Base-by-base conservation (phyloP, 805 yeast species). In the Zygoascus ofunaensis region DNA sequence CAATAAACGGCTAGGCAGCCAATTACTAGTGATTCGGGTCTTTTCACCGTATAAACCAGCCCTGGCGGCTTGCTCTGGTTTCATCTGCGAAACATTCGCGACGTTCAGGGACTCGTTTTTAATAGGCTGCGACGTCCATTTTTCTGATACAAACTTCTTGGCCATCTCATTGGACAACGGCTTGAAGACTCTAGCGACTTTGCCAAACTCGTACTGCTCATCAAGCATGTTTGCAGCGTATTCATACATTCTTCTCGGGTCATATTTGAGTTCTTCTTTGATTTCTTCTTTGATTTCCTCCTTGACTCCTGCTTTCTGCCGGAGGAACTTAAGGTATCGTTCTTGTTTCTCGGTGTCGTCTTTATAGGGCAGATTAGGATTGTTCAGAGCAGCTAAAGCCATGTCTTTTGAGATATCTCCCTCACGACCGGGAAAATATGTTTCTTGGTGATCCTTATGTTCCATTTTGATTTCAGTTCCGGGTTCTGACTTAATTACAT, bases 141-240 rank as follows among this genome's bases (percentile, higher is more conserved):
- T 12, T 12, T 26, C 30, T 8, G 30, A 26, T 26, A 26, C 30
- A 39, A 58, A 58, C 39, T 56, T 41, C 28, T 43, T 39, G 12
- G 62, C 59, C 41, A 59, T 47, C 23, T 47, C 47, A 4, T 59
- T 58, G 7, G 44, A 37, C 15, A 55, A 44, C 2, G 59, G 57
- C 30, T 51, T 42, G 43, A 57, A 58, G 20, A 58, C 38, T 7
- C 34, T 34, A 2, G 60, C 62, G 7, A 54, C 54, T 35, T 47
- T 46, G 10, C 42, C 38, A 36, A 58, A 58, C 43, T 58, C 62
- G 5, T 36, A 30, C 5, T 49, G 43, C 39, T 58, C 60, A 3
- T n/a, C 23, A 7, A 44, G 15, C 23, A 23, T 22, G 5, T 17
- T 47, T n/a, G n/a, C n/a, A n/a, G n/a, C n/a, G n/a, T n/a, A n/a